Evolutionary conservation across 1,139 yeast genomes (phyloP).

Genomic region (Protomyces gravidus): DNA sequence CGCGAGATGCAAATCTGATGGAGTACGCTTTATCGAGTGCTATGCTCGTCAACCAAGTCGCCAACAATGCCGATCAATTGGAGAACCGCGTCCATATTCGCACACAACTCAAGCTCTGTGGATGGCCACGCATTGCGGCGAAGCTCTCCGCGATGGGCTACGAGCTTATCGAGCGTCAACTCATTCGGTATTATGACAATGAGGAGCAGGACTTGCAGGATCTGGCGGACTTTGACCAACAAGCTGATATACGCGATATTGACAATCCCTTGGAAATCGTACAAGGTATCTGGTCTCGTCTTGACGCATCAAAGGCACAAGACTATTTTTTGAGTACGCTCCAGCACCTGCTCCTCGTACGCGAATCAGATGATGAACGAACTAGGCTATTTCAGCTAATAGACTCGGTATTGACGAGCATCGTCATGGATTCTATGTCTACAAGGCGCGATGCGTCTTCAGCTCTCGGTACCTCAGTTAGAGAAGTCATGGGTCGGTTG

Average conservation of each 20-base stretch:
- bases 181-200: conserved; percentile 62
- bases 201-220: conserved; percentile 62
- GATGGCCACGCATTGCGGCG: conserved; percentile 60
- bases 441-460: conserved; percentile 14
- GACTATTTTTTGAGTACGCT: conserved; percentile 69
- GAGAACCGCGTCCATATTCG: conserved; percentile 70
- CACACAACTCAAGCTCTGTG: conserved; percentile 71
- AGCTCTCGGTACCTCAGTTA: conserved; percentile 52
- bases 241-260: conserved; percentile 48
- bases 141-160: conserved; percentile 60
- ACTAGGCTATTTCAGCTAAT: conserved; percentile 69
- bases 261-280: conserved; percentile 70
- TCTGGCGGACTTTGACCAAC: conserved; percentile 42
- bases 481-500: conserved; percentile 68
- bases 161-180: conserved; percentile 62
- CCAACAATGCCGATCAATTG: conserved; percentile 61
- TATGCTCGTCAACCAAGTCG: conserved; percentile 68
- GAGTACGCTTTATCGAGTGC: conserved; percentile 80
- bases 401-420: conserved; percentile 77
- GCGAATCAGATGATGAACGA: conserved; percentile 55
- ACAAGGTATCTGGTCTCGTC: conserved; percentile 62
- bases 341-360: conserved; percentile 68
- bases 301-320: conserved; percentile 64
- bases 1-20: conserved; percentile 64
- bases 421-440: conserved; percentile 50